phyloP scores from a whole-genome alignment of 1,284 basidiomycete genomes.

The Cystobasidiaceae sp. region DNA sequence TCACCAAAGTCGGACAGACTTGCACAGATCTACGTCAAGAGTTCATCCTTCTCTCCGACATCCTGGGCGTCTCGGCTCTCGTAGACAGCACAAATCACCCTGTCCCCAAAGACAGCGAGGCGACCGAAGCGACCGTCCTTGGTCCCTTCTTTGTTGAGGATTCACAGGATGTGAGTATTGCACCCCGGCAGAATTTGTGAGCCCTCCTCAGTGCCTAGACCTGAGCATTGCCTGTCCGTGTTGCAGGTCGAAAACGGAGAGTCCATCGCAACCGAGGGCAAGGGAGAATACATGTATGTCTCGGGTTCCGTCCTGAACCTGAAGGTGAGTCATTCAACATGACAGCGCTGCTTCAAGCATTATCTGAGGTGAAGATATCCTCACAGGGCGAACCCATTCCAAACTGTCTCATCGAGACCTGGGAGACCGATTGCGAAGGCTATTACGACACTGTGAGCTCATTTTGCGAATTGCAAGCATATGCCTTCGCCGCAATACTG shows the following conservation, averaged over 20 bases:
- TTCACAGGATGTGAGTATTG: constrained; percentile 59
- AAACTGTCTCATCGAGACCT: constrained; percentile 67
- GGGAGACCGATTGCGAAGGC: constrained; percentile 72
- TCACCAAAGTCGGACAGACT: constrained; percentile 66
- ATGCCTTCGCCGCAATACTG: neutral
- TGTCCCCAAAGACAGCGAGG: constrained; percentile 53
- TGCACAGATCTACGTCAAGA: constrained; percentile 65
- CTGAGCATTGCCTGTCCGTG: neutral
- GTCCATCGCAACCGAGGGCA: constrained; percentile 69
- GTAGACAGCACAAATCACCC: constrained; percentile 73
- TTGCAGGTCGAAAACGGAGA: constrained; percentile 57
- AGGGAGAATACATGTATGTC: constrained; percentile 73
- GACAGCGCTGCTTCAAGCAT: neutral
- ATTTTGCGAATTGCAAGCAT: neutral
- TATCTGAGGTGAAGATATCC: neutral
- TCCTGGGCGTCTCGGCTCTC: constrained; percentile 68
- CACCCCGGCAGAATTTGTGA: neutral
- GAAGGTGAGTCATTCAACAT: neutral
- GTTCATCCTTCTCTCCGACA: constrained; percentile 74
- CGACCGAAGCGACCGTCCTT: constrained; percentile 69
- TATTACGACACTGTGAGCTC: constrained; percentile 52
- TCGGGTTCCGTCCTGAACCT: constrained; percentile 62
- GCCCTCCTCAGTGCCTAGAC: neutral
- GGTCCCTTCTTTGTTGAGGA: constrained; percentile 82
- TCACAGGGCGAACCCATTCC: constrained; percentile 62